Base-by-base conservation (phyloP, 257 asterid species). In the Ilex asprella region DNA sequence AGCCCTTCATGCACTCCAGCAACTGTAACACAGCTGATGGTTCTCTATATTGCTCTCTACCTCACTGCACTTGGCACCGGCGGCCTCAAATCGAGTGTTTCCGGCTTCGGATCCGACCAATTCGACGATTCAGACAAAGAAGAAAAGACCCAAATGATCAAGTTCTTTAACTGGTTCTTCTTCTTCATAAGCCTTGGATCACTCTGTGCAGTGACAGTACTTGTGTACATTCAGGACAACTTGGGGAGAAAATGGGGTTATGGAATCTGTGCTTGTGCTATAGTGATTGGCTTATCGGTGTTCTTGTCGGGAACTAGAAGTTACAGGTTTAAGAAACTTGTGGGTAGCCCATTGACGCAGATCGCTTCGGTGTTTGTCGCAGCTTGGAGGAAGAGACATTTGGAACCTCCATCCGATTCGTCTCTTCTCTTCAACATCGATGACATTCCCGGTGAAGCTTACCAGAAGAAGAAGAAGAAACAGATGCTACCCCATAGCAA, bases 41-140 rank as follows among this genome's bases (percentile, higher is more conserved):
- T 76, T 62, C 93, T 90, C 55, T 83, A 76, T 76, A 14, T 60
- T 3, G 92, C 95, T 2, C 73, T 90, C 2, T 90, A 90, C 62
- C 76, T 85, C 31, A 90, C 97, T 0, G 97, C 97, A 10, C 82
- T 90, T 0, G 97, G 97, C 39, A 90, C 96, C 4, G 97, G 96
- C 0, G 97, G 97, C 7, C 70, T 87, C 2, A 90, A 90, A 46
- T 90, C 97, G 7, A 90, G 97, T 49, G 96, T 90, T 12, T 90
- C 97, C 2, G 97, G 97, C 0, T 87, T 90, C 30, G 95, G 95
- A 0, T 85, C 97, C 0, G 96, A 90, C 54, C 97, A 90, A 43
- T 90, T 90, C 62, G 97, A 90, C 41, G 96, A 90, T 1, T 61
- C 82, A 0, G 84, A 87, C 69, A 58, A 66, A 68, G 68, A 68